A percentile compares a stretch with the other conserved stretches of the same genome.
Evolutionary conservation across 1,139 yeast genomes (phyloP).

Genomic region (Pichia sp.): DNA sequence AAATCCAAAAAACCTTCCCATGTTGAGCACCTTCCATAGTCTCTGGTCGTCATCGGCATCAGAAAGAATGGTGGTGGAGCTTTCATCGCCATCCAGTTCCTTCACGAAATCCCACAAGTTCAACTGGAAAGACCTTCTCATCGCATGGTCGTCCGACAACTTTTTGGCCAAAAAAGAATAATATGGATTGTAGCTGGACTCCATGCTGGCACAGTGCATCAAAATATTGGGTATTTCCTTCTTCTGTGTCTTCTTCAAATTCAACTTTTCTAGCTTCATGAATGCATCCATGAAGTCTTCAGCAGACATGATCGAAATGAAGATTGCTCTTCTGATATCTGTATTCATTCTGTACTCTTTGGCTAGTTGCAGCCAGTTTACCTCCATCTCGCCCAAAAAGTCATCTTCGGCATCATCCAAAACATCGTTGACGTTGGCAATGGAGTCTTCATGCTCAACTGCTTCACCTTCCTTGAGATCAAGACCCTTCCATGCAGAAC

Average conservation of each 20-base stretch:
- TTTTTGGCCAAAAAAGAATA: constrained; percentile 81
- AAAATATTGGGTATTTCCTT: constrained; percentile 83
- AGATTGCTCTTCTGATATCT: constrained; percentile 88
- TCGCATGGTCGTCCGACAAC: constrained; percentile 62
- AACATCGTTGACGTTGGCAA: constrained; percentile 22
- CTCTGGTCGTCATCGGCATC: constrained; percentile 47
- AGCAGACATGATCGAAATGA: constrained; percentile 94
- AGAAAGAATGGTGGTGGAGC: constrained; percentile 26
- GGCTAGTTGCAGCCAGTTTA: constrained; percentile 88
- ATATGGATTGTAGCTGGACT: constrained; percentile 84
- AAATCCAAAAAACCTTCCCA: constrained; percentile 76
- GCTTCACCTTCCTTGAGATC: neutral
- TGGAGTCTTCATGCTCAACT: constrained; percentile 1
- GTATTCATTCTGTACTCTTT: constrained; percentile 89
- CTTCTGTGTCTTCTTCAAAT: constrained; percentile 76
- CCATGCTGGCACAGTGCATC: constrained; percentile 81
- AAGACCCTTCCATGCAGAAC: constrained; percentile 88
- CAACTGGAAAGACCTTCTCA: constrained; percentile 83
- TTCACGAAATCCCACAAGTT: constrained; percentile 84
- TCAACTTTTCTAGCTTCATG: constrained; percentile 72
- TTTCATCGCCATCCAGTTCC: constrained; percentile 58
- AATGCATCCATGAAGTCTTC: constrained; percentile 87
- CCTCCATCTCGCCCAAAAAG: constrained; percentile 46
- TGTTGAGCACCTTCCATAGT: constrained; percentile 58
- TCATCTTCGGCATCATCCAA: constrained; percentile 57